Conservation (phyloP, 2,329 filamentous ascomycete species). For the Ophiognomonia clavigignenti-juglandacearum region DNA sequence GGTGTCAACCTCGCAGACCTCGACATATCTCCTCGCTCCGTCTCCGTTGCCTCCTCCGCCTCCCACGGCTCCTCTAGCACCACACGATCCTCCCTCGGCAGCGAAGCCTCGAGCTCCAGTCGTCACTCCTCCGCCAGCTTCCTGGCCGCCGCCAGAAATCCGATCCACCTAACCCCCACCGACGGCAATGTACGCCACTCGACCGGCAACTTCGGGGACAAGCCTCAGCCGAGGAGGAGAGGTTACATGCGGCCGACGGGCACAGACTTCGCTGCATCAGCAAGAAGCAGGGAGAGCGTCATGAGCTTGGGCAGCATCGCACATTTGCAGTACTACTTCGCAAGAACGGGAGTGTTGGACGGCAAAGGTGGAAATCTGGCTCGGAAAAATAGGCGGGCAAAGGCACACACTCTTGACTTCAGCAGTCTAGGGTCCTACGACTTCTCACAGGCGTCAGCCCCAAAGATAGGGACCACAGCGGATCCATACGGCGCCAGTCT, state of each 20-base stretch:
- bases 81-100: slow-evolving; percentile 48
- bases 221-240: slow-evolving; percentile 48
- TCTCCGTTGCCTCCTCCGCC: slow-evolving; percentile 58
- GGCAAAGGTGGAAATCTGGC: slow-evolving; percentile 86
- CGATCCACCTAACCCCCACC: slow-evolving; percentile 28
- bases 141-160: slow-evolving; percentile 38
- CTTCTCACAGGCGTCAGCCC: slow-evolving; percentile 26
- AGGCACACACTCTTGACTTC: slow-evolving; percentile 54
- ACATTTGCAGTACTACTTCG: slow-evolving; percentile 98
- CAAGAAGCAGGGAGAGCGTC: slow-evolving; percentile 86
- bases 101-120: slow-evolving; percentile 45
- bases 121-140: slow-evolving; percentile 62
- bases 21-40: slow-evolving; percentile 52
- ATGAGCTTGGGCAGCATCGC: slow-evolving; percentile 95
- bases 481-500: slow-evolving; percentile 57
- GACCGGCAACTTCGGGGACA: slow-evolving; percentile 34
- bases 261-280: slow-evolving; percentile 86
- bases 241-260: slow-evolving; percentile 86
- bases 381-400: slow-evolving; percentile 56
- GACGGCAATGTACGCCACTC: slow-evolving; percentile 37
- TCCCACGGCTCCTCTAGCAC: slow-evolving; percentile 51
- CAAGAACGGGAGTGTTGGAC: slow-evolving; percentile 85
- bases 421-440: slow-evolving; percentile 45
- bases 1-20: slow-evolving; percentile 41
- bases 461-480: slow-evolving; percentile 35